These are phyloP conservation scores for Naegleria gruberi DNA, from an alignment of 208 protist species.

Conservation along the genomic window DNA sequence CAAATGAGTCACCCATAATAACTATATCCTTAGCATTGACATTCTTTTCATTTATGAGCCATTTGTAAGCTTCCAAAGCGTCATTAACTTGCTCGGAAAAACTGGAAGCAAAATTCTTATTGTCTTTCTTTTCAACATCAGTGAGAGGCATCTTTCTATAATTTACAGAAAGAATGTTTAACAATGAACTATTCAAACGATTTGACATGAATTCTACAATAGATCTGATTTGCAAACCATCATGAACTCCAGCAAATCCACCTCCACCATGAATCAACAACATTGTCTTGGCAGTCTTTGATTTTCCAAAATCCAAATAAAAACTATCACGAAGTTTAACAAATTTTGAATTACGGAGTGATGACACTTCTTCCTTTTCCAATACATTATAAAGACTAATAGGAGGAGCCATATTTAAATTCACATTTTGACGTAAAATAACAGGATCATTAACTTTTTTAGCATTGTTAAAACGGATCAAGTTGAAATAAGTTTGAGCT, in stretches of 20 bases:
- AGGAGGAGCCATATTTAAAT: background rate
- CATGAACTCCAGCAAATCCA: background rate
- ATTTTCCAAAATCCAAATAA: background rate
- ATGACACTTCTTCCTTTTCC: background rate
- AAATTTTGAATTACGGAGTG: background rate
- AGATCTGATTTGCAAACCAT: background rate
- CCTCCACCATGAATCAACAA: background rate
- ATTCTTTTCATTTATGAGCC: background rate
- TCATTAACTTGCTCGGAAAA: background rate
- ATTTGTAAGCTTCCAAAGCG: background rate
- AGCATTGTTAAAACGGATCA: background rate
- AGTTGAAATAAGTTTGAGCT: background rate
- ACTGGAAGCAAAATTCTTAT: background rate
- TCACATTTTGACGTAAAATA: background rate
- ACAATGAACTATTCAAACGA: background rate
- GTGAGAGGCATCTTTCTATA: background rate
- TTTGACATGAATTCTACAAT: background rate
- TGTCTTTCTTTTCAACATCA: background rate
- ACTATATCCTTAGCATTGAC: background rate
- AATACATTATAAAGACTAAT: background rate
- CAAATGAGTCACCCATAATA: background rate
- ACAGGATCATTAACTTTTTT: too few relatives aligned
- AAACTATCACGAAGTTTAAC: background rate
- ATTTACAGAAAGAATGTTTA: background rate
- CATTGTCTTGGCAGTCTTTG: background rate